These are phyloP conservation scores for Dioscorea cayenensis DNA, from an alignment of 116 monocot species.

Conservation along the genomic window DNA sequence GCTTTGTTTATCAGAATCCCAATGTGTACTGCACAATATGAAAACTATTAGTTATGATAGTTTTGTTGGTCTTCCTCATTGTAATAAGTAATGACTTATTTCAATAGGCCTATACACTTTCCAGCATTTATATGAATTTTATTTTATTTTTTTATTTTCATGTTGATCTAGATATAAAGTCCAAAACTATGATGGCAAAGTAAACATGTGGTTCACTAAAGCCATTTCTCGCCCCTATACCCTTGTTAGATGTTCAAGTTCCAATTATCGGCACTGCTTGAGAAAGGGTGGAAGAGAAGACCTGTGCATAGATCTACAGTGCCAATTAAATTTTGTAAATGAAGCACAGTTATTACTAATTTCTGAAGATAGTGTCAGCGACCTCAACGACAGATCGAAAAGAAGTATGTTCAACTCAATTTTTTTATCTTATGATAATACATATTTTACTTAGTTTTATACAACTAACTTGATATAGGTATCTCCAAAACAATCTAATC, in stretches of 20 bases:
- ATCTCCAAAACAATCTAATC: too few species aligned
- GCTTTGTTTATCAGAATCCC: too few species aligned
- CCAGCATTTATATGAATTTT: neutral
- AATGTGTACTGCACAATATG: neutral
- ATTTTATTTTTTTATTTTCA: neutral
- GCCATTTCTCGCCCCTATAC: conserved; percentile 59
- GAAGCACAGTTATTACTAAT: conserved; percentile 82
- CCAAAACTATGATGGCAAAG: conserved; percentile 39
- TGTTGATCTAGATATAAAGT: conserved; percentile 54
- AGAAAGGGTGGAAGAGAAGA: conserved; percentile 15
- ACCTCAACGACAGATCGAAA: conserved; percentile 52
- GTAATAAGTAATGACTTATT: neutral
- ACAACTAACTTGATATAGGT: too few species aligned
- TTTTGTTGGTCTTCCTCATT: neutral
- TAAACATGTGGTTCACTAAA: conserved; percentile 71
- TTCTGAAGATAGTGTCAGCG: conserved; percentile 66
- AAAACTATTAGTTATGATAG: too few species aligned
- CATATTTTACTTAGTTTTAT: neutral
- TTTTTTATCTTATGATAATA: neutral
- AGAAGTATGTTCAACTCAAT: conserved; percentile 9
- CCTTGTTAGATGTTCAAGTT: conserved; percentile 55
- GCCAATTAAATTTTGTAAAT: conserved; percentile 69
- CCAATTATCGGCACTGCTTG: conserved; percentile 20
- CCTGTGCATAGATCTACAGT: conserved; percentile 46
- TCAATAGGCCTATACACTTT: neutral